Evolutionary conservation across 495 filamentous ascomycete genomes (phyloP), one percentile per base, ranked within the genome.

Genomic region (Podospora sp.): DNA sequence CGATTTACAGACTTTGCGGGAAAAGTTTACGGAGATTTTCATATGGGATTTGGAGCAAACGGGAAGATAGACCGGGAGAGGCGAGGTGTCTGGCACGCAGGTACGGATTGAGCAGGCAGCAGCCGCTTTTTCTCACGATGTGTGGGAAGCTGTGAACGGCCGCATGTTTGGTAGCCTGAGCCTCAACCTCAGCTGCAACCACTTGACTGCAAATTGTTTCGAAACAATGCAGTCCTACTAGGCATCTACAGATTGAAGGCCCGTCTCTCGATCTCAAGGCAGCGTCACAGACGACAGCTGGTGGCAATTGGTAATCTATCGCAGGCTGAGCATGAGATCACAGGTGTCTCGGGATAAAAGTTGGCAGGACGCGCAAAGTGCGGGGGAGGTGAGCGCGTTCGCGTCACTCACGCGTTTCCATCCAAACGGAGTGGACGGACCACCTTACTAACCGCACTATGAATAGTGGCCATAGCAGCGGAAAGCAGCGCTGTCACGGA

Each of bases 391-490:
- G 53, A 51, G 14, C 60, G 25, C 46, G 60, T 64, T 67, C 68
- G 68, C 65, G 68, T 70, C 68, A 70, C 24, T 12, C 5, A 70
- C 68, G 68, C 68, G 68, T 51, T 64, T 61, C 29, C 57, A 52
- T 22, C 59, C 58, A 69, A 66, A 69, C 63, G 66, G 63, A 63
- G 27, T 51, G 50, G 24, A 63, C 56, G 55, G 67, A 36, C 62
- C 59, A 27, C 60, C 7, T 9, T 6, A 51, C 27, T 69, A 66
- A 40, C 59, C 35, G 7, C 14, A 66, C 68, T 21, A 40, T 40
- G 66, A 46, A 25, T 46, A 40, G 52, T 50, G 29, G 29, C 63
- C 36, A 56, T 64, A 65, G 11, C 25, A n/a, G 40, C 14, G 36
- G 24, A 14, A 4, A 25, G n/a, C 50, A 52, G 60, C 40, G 60